Evolutionary conservation across 2,329 filamentous ascomycete genomes (phyloP).

Genomic region (Pochonia chlamydosporia): DNA sequence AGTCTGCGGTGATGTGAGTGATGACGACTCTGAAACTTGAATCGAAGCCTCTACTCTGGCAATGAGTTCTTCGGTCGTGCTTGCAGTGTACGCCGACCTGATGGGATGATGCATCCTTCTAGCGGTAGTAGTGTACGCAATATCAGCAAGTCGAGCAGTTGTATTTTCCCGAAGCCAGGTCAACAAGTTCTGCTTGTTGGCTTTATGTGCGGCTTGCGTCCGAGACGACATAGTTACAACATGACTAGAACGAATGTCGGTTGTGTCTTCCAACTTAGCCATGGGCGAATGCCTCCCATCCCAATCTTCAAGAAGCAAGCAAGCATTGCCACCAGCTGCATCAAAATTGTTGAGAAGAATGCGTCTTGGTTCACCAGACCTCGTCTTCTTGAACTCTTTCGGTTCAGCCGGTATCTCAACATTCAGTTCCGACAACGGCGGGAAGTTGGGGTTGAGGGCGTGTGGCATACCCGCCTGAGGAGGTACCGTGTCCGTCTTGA

Average conservation of each 20-base stretch:
- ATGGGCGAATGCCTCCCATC: background rate
- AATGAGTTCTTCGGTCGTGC: background rate
- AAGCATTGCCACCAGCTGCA: conserved; percentile 27
- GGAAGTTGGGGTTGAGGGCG: conserved; percentile 23
- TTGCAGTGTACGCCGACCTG: background rate
- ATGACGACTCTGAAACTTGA: no score
- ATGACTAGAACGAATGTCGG: background rate
- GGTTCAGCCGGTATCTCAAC: conserved; percentile 27
- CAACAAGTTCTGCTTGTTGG: background rate
- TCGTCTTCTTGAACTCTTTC: background rate
- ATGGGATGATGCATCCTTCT: background rate
- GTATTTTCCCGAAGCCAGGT: background rate
- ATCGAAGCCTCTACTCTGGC: background rate
- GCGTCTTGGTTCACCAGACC: background rate
- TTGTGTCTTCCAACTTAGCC: background rate
- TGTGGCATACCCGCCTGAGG: conserved; percentile 18
- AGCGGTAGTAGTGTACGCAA: background rate
- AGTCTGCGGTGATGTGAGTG: background rate
- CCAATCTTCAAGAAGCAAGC: conserved; percentile 8
- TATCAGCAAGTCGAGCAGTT: background rate
- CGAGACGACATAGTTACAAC: background rate
- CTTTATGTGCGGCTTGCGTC: background rate
- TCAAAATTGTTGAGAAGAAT: conserved; percentile 30
- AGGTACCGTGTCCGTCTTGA: conserved; percentile 17
- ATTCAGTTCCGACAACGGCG: conserved; percentile 14